Base-by-base conservation (phyloP, 2,329 filamentous ascomycete genomes). In the Rhinocladiella mackenziei region DNA sequence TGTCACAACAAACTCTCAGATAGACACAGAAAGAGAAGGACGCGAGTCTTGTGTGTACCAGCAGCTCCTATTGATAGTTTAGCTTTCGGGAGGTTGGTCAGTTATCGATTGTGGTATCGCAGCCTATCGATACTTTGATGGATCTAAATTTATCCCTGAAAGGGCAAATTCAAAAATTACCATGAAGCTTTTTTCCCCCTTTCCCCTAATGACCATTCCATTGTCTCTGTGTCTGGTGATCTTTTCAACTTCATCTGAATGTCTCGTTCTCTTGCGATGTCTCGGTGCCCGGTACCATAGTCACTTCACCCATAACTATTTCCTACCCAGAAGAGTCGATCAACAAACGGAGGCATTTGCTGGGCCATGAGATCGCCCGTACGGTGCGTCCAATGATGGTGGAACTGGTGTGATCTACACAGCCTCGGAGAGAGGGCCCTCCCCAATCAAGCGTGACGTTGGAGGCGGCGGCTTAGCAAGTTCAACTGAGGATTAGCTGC, bases 401-500 rank as follows among this genome's bases (percentile, higher is more conserved):
- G 14, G 11, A 19, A 8, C 3, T 9, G 15, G 23, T 15, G 33
- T 23, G 39, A 47, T 47, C 38, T 36, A 38, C 40, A 51, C 48
- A 23, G 48, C 44, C 31, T 29, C 32, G 26, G 26, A 25, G n/a
- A n/a, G n/a, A n/a, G n/a, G n/a, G n/a, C n/a, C n/a, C n/a, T n/a
- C 43, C 28, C 47, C 48, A 50, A 50, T 50, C 43, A 50, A 48
- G 28, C 19, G 18, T 45, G 39, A 45, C 49, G 42, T 38, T 26
- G 43, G 42, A 49, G 41, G 42, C 45, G 45, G 39, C 42, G 35
- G 42, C 42, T 48, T 51, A 43, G 40, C 35, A 31, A 9, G 15
- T 32, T 39, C 36, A 13, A 32, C 13, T 33, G 11, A 32, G 38
- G n/a, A n/a, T 25, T 44, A 44, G 40, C 37, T 49, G 40, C 40